Conservation (phyloP, 192 early-diverging fungal genomes). For the Podila minutissima region DNA sequence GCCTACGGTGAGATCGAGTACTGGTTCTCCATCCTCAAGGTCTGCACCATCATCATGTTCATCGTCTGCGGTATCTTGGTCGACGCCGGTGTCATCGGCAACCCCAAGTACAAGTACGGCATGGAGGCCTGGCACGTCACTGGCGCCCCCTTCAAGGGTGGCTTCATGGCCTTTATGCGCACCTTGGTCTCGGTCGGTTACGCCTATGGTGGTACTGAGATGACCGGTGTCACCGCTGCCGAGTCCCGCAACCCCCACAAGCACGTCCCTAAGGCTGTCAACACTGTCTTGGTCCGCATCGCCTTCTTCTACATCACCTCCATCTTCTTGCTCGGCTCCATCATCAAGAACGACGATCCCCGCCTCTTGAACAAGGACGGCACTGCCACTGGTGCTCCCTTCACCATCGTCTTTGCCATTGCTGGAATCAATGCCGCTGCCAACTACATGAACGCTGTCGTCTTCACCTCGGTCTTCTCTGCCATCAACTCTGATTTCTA, state of each 20-base stretch:
- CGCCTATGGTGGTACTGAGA: slow-evolving; percentile 84
- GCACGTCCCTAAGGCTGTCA: slow-evolving; percentile 71
- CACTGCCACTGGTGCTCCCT: slow-evolving; percentile 67
- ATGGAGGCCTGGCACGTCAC: slow-evolving; percentile 64
- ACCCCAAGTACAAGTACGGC: slow-evolving; percentile 61
- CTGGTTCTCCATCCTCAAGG: slow-evolving; percentile 63
- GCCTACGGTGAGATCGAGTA: slow-evolving; percentile 83
- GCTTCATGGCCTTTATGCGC: slow-evolving; percentile 67
- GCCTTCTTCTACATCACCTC: slow-evolving; percentile 68
- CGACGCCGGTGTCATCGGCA: slow-evolving; percentile 66
- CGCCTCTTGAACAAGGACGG: slow-evolving; percentile 53
- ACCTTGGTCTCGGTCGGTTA: slow-evolving; percentile 78
- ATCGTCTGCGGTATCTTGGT: slow-evolving; percentile 79
- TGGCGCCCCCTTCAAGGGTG: slow-evolving; percentile 67
- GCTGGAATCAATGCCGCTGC: slow-evolving; percentile 69
- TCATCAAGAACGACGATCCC: slow-evolving; percentile 65
- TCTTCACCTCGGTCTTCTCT: slow-evolving; percentile 68
- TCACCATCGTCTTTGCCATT: slow-evolving; percentile 68
- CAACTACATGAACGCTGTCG: slow-evolving; percentile 73
- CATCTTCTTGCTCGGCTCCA: slow-evolving; percentile 69
- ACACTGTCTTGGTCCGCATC: slow-evolving; percentile 76
- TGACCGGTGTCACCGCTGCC: slow-evolving; percentile 87
- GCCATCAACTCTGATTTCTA: slow-evolving; percentile 88
- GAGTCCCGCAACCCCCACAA: slow-evolving; percentile 75
- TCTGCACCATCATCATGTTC: slow-evolving; percentile 80